Evolutionary conservation across 495 filamentous ascomycete species (phyloP).

Genomic region (Penicillium waksmanii): DNA sequence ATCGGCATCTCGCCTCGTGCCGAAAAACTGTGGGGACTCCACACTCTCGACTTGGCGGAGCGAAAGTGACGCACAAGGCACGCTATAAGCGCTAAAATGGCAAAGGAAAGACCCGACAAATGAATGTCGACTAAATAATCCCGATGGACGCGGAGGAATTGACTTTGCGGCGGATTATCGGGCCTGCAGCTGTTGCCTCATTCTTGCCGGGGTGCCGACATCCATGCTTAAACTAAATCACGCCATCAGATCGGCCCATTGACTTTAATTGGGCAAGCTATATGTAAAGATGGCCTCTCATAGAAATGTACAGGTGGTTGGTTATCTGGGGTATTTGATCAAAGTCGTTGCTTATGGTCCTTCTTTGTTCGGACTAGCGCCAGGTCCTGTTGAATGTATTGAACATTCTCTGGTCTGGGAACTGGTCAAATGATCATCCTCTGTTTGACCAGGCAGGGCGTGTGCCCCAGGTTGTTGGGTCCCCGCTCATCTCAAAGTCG

Average conservation of each 20-base stretch:
- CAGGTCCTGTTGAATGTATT: too few relatives aligned
- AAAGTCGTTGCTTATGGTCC: neutral
- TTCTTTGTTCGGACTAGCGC: neutral
- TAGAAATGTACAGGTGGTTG: too few relatives aligned
- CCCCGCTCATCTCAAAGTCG: constrained; percentile 32
- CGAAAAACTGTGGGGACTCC: constrained; percentile 8
- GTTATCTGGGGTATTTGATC: too few relatives aligned
- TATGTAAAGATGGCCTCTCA: neutral
- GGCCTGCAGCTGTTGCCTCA: neutral
- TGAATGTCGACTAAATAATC: neutral
- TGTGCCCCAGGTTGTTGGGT: constrained; percentile 26
- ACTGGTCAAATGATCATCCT: too few relatives aligned
- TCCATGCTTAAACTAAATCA: neutral
- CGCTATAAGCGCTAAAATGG: constrained; percentile 5
- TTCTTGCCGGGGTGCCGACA: neutral
- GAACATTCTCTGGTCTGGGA: neutral
- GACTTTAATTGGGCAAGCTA: neutral
- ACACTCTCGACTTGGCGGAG: neutral
- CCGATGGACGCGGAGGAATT: neutral
- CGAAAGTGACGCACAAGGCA: neutral
- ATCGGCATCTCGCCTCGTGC: neutral
- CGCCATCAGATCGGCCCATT: neutral
- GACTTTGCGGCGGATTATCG: neutral
- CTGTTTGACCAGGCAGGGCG: constrained; percentile 12
- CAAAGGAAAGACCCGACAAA: constrained; percentile 2